phyloP scores from a whole-genome alignment of 176 grass and related monocot species.

The Alloteropsis semialata region DNA sequence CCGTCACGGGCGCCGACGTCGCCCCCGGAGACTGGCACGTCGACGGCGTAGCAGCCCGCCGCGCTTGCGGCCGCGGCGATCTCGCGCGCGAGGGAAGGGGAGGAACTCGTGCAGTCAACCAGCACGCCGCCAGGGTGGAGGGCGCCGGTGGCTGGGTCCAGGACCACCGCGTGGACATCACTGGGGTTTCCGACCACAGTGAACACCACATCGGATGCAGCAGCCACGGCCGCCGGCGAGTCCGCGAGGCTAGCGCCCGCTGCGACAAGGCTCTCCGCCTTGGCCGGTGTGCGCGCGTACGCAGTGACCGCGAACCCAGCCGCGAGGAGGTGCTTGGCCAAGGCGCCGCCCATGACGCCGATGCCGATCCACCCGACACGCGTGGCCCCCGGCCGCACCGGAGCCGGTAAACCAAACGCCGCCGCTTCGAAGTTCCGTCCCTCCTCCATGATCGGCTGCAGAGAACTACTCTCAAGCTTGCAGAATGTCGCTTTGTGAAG shows the following conservation, averaged over 20 bases:
- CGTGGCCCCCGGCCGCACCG: conserved; percentile 43
- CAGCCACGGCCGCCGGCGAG: conserved; percentile 52
- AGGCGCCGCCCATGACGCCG: conserved; percentile 71
- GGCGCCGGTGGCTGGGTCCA: conserved; percentile 43
- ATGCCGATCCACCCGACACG: conserved; percentile 77
- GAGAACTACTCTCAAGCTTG: not conserved
- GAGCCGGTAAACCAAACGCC: conserved; percentile 39
- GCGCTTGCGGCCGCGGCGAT: conserved; percentile 25
- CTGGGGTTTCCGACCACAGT: conserved; percentile 75
- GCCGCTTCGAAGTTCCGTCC: not conserved
- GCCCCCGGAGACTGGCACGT: conserved; percentile 73
- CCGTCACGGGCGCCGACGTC: conserved; percentile 71
- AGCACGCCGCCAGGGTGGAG: conserved; percentile 49
- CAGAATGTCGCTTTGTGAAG: too few species aligned
- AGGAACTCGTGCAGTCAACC: conserved; percentile 75
- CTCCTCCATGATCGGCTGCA: conserved; percentile 10
- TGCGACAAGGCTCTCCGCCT: conserved; percentile 39
- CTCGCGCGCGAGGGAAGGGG: conserved; percentile 57
- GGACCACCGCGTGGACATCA: conserved; percentile 55
- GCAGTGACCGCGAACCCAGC: conserved; percentile 58
- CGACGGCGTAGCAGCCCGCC: conserved; percentile 46
- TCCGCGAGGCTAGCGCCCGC: conserved; percentile 43
- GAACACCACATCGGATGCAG: conserved; percentile 63
- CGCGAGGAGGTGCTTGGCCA: conserved; percentile 60
- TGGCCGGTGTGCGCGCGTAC: conserved; percentile 67